phyloP scores from a whole-genome alignment of 2,329 filamentous ascomycete species.

The Monilinia vaccinii-corymbosi region DNA sequence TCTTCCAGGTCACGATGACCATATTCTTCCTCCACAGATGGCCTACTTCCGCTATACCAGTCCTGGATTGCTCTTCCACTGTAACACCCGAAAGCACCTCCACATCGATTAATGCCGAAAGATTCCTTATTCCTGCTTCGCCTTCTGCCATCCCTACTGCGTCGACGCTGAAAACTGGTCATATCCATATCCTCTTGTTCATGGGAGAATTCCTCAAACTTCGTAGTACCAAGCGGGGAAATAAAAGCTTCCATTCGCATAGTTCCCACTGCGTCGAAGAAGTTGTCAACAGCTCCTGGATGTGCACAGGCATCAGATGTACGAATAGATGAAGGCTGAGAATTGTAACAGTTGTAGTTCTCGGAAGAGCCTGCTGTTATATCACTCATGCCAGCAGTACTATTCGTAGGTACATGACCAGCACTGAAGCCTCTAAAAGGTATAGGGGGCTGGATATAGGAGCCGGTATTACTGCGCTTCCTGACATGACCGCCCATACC shows the following conservation, averaged over 20 bases:
- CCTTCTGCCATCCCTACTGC: slow-evolving; percentile 23
- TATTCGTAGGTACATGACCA: slow-evolving; percentile 37
- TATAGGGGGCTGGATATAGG: slow-evolving; percentile 58
- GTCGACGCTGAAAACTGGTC: slow-evolving; percentile 20
- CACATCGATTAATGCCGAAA: slow-evolving; percentile 20
- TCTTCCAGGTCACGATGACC: slow-evolving; percentile 22
- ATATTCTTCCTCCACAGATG: slow-evolving; percentile 46
- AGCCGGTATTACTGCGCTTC: slow-evolving; percentile 83
- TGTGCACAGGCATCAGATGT: slow-evolving; percentile 27
- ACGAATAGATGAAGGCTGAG: slow-evolving; percentile 35
- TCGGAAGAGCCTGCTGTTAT: slow-evolving; percentile 51
- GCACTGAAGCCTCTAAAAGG: slow-evolving; percentile 68
- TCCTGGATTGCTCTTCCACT: slow-evolving; percentile 41
- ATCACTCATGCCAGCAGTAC: slow-evolving; percentile 48
- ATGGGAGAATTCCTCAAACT: slow-evolving; percentile 26
- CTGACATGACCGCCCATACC: slow-evolving; percentile 53
- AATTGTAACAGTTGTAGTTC: slow-evolving; percentile 39
- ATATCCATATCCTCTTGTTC: slow-evolving; percentile 29
- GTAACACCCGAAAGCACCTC: slow-evolving; percentile 29
- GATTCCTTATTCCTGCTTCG: slow-evolving; percentile 26
- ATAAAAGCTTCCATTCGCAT: slow-evolving; percentile 98
- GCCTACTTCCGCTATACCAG: slow-evolving; percentile 38
- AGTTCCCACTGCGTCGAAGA: slow-evolving; percentile 84
- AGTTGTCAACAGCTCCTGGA: slow-evolving; percentile 34
- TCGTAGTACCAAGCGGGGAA: slow-evolving; percentile 41